Evolutionary conservation across 169 alveolate species (phyloP).

Genomic region (Sarcocystis neurona): DNA sequence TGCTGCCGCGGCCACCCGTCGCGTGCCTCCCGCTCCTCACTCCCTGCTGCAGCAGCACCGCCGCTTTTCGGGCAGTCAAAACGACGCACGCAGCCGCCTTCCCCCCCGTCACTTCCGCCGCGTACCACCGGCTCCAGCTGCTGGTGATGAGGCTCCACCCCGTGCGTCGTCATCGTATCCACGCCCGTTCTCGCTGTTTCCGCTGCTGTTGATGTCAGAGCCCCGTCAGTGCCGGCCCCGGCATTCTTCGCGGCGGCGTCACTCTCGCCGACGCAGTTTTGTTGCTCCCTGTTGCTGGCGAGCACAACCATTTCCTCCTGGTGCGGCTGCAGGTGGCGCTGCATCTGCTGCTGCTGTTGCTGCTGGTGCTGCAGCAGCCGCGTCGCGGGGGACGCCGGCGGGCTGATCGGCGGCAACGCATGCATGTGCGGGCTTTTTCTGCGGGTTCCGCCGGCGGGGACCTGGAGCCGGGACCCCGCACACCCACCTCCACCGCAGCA

Average conservation of each 20-base stretch:
- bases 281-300: constrained; percentile 1
- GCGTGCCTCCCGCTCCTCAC: constrained; percentile 11
- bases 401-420: too few species aligned
- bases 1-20: constrained; percentile 29
- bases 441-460: too few species aligned
- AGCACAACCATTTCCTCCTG: too few species aligned
- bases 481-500: too few species aligned
- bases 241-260: too few species aligned
- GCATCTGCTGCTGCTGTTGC: not conserved
- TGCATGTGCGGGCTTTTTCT: too few species aligned
- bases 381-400: not conserved
- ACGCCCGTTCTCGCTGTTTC: not conserved
- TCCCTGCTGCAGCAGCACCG: constrained; percentile 12
- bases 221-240: constrained; percentile 6
- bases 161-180: not conserved
- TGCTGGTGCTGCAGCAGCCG: not conserved
- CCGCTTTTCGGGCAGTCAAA: too few species aligned
- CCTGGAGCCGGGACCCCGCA: too few species aligned
- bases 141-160: not conserved
- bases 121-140: constrained; percentile 15
- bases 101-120: too few species aligned
- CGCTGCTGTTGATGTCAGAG: constrained; percentile 26
- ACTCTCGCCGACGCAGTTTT: constrained; percentile 7
- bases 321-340: constrained; percentile 31
- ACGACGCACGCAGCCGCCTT: too few species aligned